Base-by-base conservation (phyloP, 2,329 filamentous ascomycete genomes). In the Hymenoscyphus scutula region DNA sequence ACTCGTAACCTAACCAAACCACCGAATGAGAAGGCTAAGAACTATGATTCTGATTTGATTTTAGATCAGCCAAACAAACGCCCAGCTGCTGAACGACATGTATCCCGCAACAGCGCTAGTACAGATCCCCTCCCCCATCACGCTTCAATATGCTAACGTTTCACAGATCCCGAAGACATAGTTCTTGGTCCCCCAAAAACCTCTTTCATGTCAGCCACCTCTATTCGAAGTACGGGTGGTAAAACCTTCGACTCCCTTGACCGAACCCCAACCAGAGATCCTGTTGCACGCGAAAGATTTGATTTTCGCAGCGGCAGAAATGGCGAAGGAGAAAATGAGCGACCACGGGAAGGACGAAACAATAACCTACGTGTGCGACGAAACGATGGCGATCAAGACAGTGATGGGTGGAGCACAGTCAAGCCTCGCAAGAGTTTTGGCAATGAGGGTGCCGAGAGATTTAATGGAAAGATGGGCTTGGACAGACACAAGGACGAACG, bases 121-220 rank as follows among this genome's bases (percentile, higher is more conserved):
- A 79, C 62, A 84, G 62, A 30, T 62, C 67, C 60, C 65, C 48
- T 27, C 74, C 53, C 11, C 29, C 23, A 29, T 4, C 34, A 25
- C 67, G 67, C 32, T 67, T 64, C 68, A 37, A 29, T 48, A 23
- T 59, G 30, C 37, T 68, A 65, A 69, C 32, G 30, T 59, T 37
- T 11, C 63, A 62, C 65, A 89, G 86, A 85, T 74, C 79, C 84
- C 71, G 93, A 96, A 70, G 92, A 96, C 67, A 89, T 96, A 62
- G 84, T 95, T 63, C 89, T 97, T 62, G 92, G 91, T 15, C 92
- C 92, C 23, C 91, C 92, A 1, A 90, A 91, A 75, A 91, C 87
- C 55, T 86, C 87, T 53, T 97, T 97, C 76, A 86, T 91, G 59
- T 96, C 92, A 1, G 84, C 89, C 25, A 90, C 89, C 63, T 80